Evolutionary conservation across 768 basidiomycete species (phyloP), one percentile per base, ranked within the genome.

Genomic region (Mycena filopes): DNA sequence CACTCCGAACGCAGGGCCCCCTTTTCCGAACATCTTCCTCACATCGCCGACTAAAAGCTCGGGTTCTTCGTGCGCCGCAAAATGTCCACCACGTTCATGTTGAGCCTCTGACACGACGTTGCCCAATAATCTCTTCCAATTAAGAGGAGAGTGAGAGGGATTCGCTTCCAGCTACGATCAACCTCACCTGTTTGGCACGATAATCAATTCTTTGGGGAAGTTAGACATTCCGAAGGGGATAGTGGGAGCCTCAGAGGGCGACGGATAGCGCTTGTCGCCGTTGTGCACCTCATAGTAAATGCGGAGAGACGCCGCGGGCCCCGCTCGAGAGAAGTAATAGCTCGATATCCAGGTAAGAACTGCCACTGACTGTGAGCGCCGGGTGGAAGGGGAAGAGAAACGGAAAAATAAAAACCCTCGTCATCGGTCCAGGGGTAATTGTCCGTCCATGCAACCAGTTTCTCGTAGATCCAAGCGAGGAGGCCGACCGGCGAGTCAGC

Each of bases 261-360:
- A 6, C n/a, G 23, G 23, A 13, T 21, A 21, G 11, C 23, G n/a
- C 45, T 46, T 46, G 23, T 51, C 66, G 6, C 56, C 61, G 20
- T 58, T 49, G 25, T 29, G 58, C 29, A 71, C 65, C 69, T 89
- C 89, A 68, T 83, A 88, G 71, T 89, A 90, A 16, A 88, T 88
- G 15, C 87, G 78, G 10, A 84, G 18, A 0, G 88, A 84, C 0
- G 88, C 86, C 1, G 86, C 80, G 11, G 89, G 87, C 0, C 87
- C 87, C 0, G 83, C 79, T 9, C 82, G 80, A 13, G 87, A 88
- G 76, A 87, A 87, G 80, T 81, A 84, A 67, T 84, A 87, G 16
- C 87, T 78, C 5, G 86, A 87, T 18, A 87, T 73, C 87, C 87
- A 89, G 0, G 84, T 87, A 21, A 89, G 67, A 9, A 87, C 87